phyloP scores from a whole-genome alignment of 1,284 basidiomycete species.

The Moniliophthora roreri region DNA sequence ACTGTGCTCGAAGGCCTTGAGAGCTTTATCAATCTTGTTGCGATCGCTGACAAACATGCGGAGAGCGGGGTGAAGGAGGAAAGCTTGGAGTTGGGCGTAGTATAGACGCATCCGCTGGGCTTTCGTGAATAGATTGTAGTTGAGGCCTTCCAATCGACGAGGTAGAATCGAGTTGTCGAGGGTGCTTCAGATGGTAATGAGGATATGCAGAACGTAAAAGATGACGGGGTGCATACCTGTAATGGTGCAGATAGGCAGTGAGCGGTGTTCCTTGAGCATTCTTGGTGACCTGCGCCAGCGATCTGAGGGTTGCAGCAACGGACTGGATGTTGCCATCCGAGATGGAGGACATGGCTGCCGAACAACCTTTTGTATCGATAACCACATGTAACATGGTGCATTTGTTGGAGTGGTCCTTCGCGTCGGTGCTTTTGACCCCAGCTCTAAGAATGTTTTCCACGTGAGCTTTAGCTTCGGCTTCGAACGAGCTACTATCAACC shows the following conservation, averaged over 20 bases:
- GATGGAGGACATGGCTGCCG: slow-evolving; percentile 9
- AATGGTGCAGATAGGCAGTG: slow-evolving; percentile 18
- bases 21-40: slow-evolving; percentile 10
- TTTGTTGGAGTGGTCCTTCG: slow-evolving; percentile 10
- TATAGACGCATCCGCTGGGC: slow-evolving; percentile 16
- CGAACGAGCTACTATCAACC: slow-evolving; percentile 10
- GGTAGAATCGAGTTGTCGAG: slow-evolving; percentile 5
- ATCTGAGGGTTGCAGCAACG: slow-evolving; percentile 15
- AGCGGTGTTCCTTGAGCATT: slow-evolving; percentile 17
- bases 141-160: slow-evolving; percentile 13
- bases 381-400: slow-evolving; percentile 17
- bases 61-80: slow-evolving; percentile 19
- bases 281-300: slow-evolving; percentile 13
- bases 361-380: slow-evolving; percentile 21
- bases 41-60: slow-evolving; percentile 9
- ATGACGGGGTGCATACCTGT: slow-evolving; percentile 14
- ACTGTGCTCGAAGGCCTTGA: slow-evolving; percentile 15
- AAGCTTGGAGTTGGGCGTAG: slow-evolving; percentile 17
- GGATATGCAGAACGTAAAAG: background rate
- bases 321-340: slow-evolving; percentile 10
- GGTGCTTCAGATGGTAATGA: background rate
- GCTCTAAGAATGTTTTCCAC: slow-evolving; percentile 18
- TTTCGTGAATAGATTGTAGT: slow-evolving; percentile 12
- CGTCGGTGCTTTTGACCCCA: slow-evolving; percentile 13
- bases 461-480: slow-evolving; percentile 14